Evolutionary conservation across 2,329 filamentous ascomycete species (phyloP).

Genomic region (Colletotrichum godetiae): DNA sequence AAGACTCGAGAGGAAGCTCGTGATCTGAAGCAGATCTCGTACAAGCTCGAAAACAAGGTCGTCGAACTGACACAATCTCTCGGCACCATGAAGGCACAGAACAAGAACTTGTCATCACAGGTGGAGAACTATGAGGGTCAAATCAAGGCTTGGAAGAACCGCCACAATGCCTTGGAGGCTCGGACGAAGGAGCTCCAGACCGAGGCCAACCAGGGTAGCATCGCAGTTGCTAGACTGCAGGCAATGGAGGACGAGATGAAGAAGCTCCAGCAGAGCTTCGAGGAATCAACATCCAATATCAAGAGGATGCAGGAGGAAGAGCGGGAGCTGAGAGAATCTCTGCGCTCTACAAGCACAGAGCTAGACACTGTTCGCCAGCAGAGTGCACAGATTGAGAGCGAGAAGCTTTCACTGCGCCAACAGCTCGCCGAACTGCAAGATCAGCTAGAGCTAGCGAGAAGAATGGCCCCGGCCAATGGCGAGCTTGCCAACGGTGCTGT

Average conservation of each 20-base stretch:
- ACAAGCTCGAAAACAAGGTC: constrained; percentile 99
- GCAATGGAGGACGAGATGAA: constrained; percentile 97
- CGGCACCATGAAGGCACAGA: constrained; percentile 92
- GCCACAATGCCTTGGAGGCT: constrained; percentile 89
- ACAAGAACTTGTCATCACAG: constrained; percentile 88
- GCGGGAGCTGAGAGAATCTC: constrained; percentile 82
- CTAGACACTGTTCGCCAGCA: constrained; percentile 82
- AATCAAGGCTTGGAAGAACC: constrained; percentile 94
- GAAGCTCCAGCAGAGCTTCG: constrained; percentile 87
- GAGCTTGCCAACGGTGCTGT: constrained; percentile 54
- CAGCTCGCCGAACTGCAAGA: constrained; percentile 92
- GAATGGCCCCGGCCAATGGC: constrained; percentile 80
- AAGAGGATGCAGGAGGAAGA: constrained; percentile 97
- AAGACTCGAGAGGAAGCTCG: constrained; percentile 91
- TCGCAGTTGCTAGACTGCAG: constrained; percentile 88
- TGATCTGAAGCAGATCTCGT: constrained; percentile 99
- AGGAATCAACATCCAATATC: constrained; percentile 90
- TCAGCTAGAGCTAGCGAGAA: constrained; percentile 88
- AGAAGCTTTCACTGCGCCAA: constrained; percentile 86
- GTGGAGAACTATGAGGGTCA: constrained; percentile 97
- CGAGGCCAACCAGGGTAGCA: constrained; percentile 97
- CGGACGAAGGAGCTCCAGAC: constrained; percentile 94
- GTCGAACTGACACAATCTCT: constrained; percentile 96
- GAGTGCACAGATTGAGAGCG: constrained; percentile 81
- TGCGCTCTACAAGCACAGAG: constrained; percentile 83